Conservation (phyloP, 2,329 filamentous ascomycete species). For the Colletotrichum phormii region DNA sequence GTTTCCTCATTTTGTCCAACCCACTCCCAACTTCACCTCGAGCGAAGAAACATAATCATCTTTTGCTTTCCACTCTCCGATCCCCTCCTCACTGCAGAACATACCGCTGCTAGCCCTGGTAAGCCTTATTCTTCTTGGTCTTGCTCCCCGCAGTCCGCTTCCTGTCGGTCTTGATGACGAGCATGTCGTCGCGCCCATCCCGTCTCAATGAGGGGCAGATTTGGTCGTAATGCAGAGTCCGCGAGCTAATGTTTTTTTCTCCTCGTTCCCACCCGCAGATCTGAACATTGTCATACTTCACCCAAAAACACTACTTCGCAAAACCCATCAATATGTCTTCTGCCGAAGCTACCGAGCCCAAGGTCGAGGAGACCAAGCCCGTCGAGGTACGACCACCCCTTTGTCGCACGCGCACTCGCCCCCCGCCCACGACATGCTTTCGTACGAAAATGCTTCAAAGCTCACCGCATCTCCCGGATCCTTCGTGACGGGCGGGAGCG, state of each 20-base stretch:
- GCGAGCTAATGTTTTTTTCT: slow-evolving; percentile 26
- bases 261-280: slow-evolving; percentile 14
- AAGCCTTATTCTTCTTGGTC: not conserved
- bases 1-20: slow-evolving; percentile 37
- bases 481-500: not conserved
- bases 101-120: slow-evolving; percentile 31
- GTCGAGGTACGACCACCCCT: slow-evolving; percentile 37
- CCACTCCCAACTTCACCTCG: slow-evolving; percentile 37
- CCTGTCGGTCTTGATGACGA: slow-evolving; percentile 11
- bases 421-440: not conserved
- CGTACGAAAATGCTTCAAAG: not conserved
- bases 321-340: slow-evolving; percentile 57
- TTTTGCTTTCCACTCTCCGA: slow-evolving; percentile 33
- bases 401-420: slow-evolving; percentile 15
- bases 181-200: not conserved
- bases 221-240: slow-evolving; percentile 22
- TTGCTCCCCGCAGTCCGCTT: not conserved
- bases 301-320: not conserved
- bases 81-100: slow-evolving; percentile 26
- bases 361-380: slow-evolving; percentile 62
- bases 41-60: slow-evolving; percentile 32
- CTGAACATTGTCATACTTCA: slow-evolving; percentile 15
- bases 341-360: slow-evolving; percentile 64
- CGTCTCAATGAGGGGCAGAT: slow-evolving; percentile 33
- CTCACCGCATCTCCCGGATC: not conserved